Base-by-base conservation (phyloP, 129 eudicot genomes). In the Centrapalus pauciflorus region DNA sequence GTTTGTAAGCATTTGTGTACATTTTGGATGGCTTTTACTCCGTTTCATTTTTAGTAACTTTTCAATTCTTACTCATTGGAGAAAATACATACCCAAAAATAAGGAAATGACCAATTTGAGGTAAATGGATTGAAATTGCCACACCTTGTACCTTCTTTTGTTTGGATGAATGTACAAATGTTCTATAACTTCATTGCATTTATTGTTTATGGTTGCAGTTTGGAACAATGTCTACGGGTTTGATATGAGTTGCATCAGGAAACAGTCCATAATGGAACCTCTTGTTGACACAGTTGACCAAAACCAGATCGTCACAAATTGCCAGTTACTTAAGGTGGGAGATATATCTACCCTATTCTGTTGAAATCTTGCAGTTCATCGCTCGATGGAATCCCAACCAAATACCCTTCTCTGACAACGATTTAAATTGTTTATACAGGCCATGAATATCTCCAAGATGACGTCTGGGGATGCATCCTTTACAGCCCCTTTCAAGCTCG, bases 371-470 rank as follows among this genome's bases (percentile, higher is more conserved):
- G 34, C 2, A n/a, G 25, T 35, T 45, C 14, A 43, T 1, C 11
- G 29, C 28, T 25, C 27, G 10, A 11, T n/a, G n/a, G n/a, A 65
- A 7, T 41, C 17, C 11, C 3, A 14, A 20, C 40, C 25, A 17
- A 43, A 4, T 61, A 1, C n/a, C 5, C 0, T 69, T 21, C 4
- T 14, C 32, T 26, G 10, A 64, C 14, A 29, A 5, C 30, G 64
- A 25, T 56, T 27, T 55, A 23, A 61, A 4, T 32, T 74, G 13
- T 66, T 70, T 67, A 11, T 35, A n/a, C 92, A 94, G 99, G 79
- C 82, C 14, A 94, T 94, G 99, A 81, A 94, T 79, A 94, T 94
- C 52, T 94, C 97, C 3, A 94, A 89, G 80, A 94, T 94, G 99
- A 72, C 82, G 16, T 55, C 93, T n/a, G 99, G 83, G 17, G 99